Conservation (phyloP, 257 asterid species). For the Agastache rugosa region DNA sequence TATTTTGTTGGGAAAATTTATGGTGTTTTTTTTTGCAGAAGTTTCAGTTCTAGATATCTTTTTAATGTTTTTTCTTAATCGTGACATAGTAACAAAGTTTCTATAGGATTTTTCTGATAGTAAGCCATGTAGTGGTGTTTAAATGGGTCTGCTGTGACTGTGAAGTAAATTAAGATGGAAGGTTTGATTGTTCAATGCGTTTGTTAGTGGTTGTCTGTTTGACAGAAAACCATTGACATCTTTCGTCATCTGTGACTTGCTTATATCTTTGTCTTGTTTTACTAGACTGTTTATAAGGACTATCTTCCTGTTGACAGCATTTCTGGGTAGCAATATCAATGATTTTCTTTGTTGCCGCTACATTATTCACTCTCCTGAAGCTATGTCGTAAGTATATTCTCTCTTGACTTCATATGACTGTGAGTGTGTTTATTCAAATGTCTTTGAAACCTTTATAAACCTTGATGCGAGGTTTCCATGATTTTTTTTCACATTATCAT, state of each 20-base stretch:
- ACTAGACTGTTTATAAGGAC: conserved; percentile 33
- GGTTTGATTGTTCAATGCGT: not conserved
- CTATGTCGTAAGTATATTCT: conserved; percentile 68
- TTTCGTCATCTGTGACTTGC: conserved; percentile 17
- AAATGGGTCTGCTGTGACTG: not conserved
- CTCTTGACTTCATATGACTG: conserved; percentile 16
- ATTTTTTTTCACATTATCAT: not conserved
- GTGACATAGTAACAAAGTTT: not conserved
- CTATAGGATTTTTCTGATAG: not conserved
- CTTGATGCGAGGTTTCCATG: not conserved
- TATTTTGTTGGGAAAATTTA: not conserved
- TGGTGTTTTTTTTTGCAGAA: not conserved
- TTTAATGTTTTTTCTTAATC: not conserved
- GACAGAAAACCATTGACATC: not conserved
- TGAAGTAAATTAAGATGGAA: not conserved
- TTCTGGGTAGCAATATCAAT: conserved; percentile 99
- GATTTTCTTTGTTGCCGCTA: conserved; percentile 96
- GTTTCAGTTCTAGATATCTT: not conserved
- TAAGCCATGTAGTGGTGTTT: not conserved
- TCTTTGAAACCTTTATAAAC: not conserved
- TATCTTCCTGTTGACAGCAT: conserved; percentile 63
- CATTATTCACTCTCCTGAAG: conserved; percentile 93
- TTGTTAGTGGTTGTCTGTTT: not conserved
- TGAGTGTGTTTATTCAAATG: not conserved
- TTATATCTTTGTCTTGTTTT: conserved; percentile 25